These are phyloP conservation scores for Macrocybe sp. DNA, from an alignment of 1,284 basidiomycete species.

Conservation along the genomic window DNA sequence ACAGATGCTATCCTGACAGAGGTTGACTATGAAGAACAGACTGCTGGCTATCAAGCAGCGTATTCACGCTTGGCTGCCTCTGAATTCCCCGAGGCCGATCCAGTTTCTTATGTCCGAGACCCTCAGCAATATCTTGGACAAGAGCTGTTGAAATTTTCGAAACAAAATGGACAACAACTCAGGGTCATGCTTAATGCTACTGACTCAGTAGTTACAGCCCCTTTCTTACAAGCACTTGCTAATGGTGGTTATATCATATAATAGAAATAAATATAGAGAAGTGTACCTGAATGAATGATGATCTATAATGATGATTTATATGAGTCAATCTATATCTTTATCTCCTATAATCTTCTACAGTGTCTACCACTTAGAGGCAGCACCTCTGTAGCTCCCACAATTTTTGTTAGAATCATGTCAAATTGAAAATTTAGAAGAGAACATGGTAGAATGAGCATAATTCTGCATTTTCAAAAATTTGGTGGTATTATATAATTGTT, in stretches of 20 bases:
- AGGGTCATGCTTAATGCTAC: constrained; percentile 32
- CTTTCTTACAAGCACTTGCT: constrained; percentile 41
- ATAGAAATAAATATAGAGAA: neutral
- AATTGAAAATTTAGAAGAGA: too few relatives aligned
- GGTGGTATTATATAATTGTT: too few relatives aligned
- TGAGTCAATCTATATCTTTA: too few relatives aligned
- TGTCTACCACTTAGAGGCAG: too few relatives aligned
- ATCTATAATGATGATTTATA: too few relatives aligned
- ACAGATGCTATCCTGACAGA: constrained; percentile 62
- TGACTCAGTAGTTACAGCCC: constrained; percentile 29
- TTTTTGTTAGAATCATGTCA: too few relatives aligned
- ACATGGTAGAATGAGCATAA: too few relatives aligned
- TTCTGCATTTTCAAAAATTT: too few relatives aligned
- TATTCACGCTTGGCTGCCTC: constrained; percentile 91
- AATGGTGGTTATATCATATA: constrained; percentile 29
- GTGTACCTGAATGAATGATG: too few relatives aligned
- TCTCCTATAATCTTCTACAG: too few relatives aligned
- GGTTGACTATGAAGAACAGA: constrained; percentile 87
- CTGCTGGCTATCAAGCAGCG: constrained; percentile 88
- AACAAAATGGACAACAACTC: constrained; percentile 26
- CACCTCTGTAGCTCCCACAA: too few relatives aligned
- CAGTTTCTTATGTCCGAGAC: constrained; percentile 56
- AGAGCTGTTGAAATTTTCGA: constrained; percentile 31
- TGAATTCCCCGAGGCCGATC: constrained; percentile 48
- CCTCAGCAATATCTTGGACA: constrained; percentile 47